Percentiles rank a stretch among this genome's conserved stretches.
phyloP scores from a whole-genome alignment of 176 grass and related monocot genomes.

The Rhipidocladum racemiflorum region DNA sequence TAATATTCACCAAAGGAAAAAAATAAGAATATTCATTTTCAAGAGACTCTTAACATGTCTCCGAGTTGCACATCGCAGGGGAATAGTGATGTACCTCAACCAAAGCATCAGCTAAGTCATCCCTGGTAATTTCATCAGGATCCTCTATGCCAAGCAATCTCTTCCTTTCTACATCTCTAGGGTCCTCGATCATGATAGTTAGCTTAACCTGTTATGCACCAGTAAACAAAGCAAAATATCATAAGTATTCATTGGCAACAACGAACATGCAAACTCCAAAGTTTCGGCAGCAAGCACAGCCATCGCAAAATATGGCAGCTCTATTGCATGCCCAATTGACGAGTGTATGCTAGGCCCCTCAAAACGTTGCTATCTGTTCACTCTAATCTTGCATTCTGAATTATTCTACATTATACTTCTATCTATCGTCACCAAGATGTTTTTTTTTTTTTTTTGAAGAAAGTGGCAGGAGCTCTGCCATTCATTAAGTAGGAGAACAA shows the following conservation, averaged over 20 bases:
- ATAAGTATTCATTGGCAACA: conserved; percentile 7
- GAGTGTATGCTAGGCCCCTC: background rate
- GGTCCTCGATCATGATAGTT: conserved; percentile 97
- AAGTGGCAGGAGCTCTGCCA: no score
- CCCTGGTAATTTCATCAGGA: conserved; percentile 75
- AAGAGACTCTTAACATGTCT: background rate
- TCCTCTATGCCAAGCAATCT: conserved; percentile 89
- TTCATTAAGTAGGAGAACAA: no score
- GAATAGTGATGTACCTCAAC: conserved; percentile 61
- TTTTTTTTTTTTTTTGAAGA: no score
- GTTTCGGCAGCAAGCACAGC: background rate
- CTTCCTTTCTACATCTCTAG: conserved; percentile 88
- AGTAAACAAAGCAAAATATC: conserved; percentile 30
- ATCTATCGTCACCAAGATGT: background rate
- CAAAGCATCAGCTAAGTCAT: conserved; percentile 82
- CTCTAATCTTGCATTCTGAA: background rate
- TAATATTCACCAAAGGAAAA: background rate
- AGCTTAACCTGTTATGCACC: conserved; percentile 69
- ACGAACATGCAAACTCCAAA: background rate
- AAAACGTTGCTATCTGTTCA: background rate
- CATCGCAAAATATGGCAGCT: background rate
- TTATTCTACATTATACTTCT: background rate
- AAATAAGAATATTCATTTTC: background rate
- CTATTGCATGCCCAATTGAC: background rate
- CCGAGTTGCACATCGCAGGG: conserved; percentile 31